Evolutionary conservation across 148 eudicot genomes (phyloP), one percentile per base, ranked within the genome.

Genomic region (Vaccinium corymbosum): DNA sequence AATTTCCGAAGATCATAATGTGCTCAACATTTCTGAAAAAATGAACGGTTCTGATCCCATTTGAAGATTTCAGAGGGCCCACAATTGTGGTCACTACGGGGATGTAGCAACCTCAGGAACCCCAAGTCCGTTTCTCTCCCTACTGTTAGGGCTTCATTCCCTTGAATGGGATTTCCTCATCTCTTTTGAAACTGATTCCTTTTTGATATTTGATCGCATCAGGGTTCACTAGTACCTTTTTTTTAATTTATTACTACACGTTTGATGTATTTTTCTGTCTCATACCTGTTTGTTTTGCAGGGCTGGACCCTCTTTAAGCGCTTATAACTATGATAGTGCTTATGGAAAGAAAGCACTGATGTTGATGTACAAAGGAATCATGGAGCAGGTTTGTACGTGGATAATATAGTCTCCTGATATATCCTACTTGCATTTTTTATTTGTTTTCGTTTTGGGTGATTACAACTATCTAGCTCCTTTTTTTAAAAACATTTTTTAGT

Each of bases 301-400:
- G 91, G 99, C 99, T 52, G 99, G 99, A 75, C 96, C 90, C 55
- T 81, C 95, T 76, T 90, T 97, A 25, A 93, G 98, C 87, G 94
- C 94, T 80, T 97, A 92, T 80, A 97, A 97, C 85, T 97, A 94
- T 90, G 99, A 97, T 83, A 94, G 97, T 86, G 85, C 90, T 32
- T 92, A 94, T 84, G 99, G 99, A 76, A 97, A 93, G 85, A 93
- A 57, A 84, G 97, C 99, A 48, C 82, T 97, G 85, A 79, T 89
- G 91, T 80, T 90, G 80, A 84, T 94, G 92, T 97, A 97, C 85
- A 89, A 85, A 78, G 95, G 98, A 87, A 89, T 97, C 82, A 87
- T 94, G 94, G 95, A 92, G 81, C 95, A 92, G 99, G 99, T 94
- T 70, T 85, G 46, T 71, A 14, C 3, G 1, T 15, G 8, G 13